Percentiles rank a stretch among this genome's conserved stretches.
These are phyloP conservation scores for Phytopythium sindhum DNA, from an alignment of 352 stramenopile species.

Conservation along the genomic window DNA sequence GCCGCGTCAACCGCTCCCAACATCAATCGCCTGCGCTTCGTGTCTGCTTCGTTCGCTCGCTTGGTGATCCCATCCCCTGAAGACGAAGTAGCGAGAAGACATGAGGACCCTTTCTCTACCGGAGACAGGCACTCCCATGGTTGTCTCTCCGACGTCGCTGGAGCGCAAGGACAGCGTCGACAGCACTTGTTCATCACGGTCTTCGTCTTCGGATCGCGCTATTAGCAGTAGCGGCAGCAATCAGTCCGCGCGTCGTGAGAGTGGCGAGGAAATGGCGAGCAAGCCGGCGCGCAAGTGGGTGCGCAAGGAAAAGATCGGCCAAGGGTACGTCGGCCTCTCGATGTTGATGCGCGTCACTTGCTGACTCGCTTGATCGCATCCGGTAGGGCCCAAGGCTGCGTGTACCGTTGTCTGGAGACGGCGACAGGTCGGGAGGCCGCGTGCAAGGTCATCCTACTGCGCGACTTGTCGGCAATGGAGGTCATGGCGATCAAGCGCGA, in stretches of 20 bases:
- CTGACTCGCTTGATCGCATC: constrained; percentile 4
- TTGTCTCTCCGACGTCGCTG: not conserved
- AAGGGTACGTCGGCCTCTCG: constrained; percentile 37
- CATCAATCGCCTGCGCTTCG: not conserved
- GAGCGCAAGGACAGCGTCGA: not conserved
- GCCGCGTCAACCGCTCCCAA: not conserved
- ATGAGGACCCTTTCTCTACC: not conserved
- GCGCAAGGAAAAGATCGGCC: constrained; percentile 79
- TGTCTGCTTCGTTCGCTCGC: not conserved
- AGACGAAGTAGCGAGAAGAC: not conserved
- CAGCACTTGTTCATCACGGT: not conserved
- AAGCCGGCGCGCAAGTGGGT: constrained; percentile 29
- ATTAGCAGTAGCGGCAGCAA: constrained; percentile 18
- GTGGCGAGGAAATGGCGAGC: too few species aligned
- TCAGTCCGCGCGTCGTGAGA: not conserved
- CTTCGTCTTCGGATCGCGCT: constrained; percentile 28
- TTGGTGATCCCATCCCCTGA: not conserved
- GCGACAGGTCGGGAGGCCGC: constrained; percentile 50
- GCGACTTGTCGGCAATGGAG: constrained; percentile 43
- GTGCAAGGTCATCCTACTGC: constrained; percentile 66
- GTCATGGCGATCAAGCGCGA: constrained; percentile 61
- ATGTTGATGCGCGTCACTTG: not conserved
- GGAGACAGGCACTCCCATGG: not conserved
- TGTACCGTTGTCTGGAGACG: constrained; percentile 68
- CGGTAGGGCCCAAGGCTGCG: constrained; percentile 54